Percentiles rank a stretch among this genome's conserved stretches.
Evolutionary conservation across 345 rosid genomes (phyloP).

Genomic region (Draba incana): DNA sequence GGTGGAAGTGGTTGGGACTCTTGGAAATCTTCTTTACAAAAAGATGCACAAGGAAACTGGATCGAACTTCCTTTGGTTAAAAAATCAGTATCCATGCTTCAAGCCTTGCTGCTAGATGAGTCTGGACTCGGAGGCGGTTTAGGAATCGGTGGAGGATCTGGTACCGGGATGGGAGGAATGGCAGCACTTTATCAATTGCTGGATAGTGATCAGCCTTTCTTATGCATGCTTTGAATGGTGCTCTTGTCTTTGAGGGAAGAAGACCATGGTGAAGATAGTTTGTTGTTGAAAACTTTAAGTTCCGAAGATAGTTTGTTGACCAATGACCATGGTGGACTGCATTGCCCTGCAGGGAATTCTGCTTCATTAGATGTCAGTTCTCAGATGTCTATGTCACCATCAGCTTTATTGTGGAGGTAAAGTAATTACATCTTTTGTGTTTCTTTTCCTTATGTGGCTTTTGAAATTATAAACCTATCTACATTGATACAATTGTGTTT

Average conservation of each 20-base stretch:
- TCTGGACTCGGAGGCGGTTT: constrained; percentile 98
- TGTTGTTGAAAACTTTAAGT: constrained; percentile 64
- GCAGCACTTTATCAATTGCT: constrained; percentile 87
- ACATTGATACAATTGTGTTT: not conserved
- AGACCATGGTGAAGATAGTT: constrained; percentile 72
- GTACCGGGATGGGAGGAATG: constrained; percentile 99
- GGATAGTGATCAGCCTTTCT: constrained; percentile 97
- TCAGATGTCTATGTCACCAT: constrained; percentile 58
- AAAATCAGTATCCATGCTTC: constrained; percentile 95
- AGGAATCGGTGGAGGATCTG: constrained; percentile 95
- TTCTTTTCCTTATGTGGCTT: not conserved
- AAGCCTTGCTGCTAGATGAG: constrained; percentile 85
- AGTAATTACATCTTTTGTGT: constrained; percentile 4
- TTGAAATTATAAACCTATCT: not conserved
- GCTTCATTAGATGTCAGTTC: constrained; percentile 51
- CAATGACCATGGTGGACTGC: constrained; percentile 47
- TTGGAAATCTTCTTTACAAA: constrained; percentile 80
- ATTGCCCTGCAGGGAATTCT: constrained; percentile 44
- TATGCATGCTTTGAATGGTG: constrained; percentile 98
- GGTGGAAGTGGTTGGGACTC: constrained; percentile 95
- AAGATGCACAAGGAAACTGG: constrained; percentile 91
- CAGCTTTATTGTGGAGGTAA: constrained; percentile 98
- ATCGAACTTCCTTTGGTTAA: constrained; percentile 89
- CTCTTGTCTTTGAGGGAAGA: constrained; percentile 97
- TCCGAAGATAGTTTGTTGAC: constrained; percentile 43